phyloP scores from a whole-genome alignment of 1,284 basidiomycete species.

The Ceratobasidium sp. region DNA sequence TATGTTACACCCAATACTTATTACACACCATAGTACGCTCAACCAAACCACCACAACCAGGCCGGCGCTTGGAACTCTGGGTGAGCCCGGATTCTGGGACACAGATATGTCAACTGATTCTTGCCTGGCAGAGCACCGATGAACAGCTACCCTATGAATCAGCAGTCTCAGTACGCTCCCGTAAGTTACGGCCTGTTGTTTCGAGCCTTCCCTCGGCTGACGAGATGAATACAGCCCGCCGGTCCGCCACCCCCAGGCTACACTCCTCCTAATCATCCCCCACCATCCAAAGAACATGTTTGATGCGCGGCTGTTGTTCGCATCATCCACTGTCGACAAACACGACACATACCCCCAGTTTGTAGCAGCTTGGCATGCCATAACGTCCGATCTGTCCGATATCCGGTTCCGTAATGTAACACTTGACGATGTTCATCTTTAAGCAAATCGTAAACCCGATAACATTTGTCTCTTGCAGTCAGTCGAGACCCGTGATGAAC shows the following conservation, averaged over 20 bases:
- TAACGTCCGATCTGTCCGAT: slow-evolving; percentile 14
- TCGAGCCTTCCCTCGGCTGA: not conserved
- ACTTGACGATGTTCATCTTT: not conserved
- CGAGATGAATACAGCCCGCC: not conserved
- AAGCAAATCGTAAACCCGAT: not conserved
- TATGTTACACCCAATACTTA: not conserved
- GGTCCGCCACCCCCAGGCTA: slow-evolving; percentile 29
- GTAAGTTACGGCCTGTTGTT: not conserved
- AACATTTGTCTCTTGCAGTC: too few species aligned
- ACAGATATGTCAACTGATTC: not conserved
- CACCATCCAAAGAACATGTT: slow-evolving; percentile 29
- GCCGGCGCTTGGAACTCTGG: slow-evolving; percentile 32
- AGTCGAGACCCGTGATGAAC: too few species aligned
- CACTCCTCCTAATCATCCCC: slow-evolving; percentile 20
- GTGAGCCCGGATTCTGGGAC: not conserved
- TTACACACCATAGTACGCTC: slow-evolving; percentile 3
- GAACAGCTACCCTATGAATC: slow-evolving; percentile 11
- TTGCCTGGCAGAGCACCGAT: slow-evolving; percentile 14
- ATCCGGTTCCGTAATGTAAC: slow-evolving; percentile 4
- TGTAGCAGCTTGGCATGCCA: slow-evolving; percentile 18
- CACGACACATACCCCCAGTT: not conserved
- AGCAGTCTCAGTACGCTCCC: slow-evolving; percentile 34
- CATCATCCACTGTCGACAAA: not conserved
- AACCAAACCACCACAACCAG: not conserved
- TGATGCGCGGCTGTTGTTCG: not conserved